These are phyloP conservation scores for Fraxinus paxiana DNA, from an alignment of 305 asterid genomes.

Conservation along the genomic window DNA sequence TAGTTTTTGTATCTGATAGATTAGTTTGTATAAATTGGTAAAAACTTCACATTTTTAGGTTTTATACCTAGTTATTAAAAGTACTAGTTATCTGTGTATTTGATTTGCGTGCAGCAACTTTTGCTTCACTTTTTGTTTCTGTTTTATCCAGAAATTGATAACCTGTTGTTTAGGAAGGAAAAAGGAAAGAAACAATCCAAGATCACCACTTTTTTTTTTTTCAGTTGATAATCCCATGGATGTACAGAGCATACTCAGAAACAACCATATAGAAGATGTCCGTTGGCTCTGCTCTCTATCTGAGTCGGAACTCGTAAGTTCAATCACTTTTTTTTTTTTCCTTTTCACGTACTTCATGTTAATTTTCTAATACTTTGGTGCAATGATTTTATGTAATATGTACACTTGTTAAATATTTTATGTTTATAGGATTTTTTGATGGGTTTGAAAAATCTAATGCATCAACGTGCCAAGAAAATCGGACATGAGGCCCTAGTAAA, in stretches of 20 bases:
- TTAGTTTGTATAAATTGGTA: neutral
- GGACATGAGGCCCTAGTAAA: slow-evolving; percentile 46
- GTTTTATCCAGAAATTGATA: neutral
- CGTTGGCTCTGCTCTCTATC: slow-evolving; percentile 68
- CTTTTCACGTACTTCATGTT: neutral
- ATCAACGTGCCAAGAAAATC: slow-evolving; percentile 51
- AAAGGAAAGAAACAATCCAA: neutral
- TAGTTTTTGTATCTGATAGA: neutral
- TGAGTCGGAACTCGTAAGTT: slow-evolving; percentile 57
- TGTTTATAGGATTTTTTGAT: slow-evolving; percentile 46
- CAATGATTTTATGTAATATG: neutral
- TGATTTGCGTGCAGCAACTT: neutral
- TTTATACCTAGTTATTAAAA: neutral
- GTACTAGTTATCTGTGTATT: neutral
- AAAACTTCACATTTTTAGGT: neutral
- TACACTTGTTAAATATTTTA: neutral
- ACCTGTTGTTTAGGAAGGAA: neutral
- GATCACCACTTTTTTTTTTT: neutral
- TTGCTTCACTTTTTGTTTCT: neutral
- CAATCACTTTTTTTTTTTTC: neutral
- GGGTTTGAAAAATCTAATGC: slow-evolving; percentile 46
- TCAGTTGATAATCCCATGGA: slow-evolving; percentile 17
- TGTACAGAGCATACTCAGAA: slow-evolving; percentile 14
- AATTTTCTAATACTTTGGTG: neutral
- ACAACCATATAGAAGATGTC: slow-evolving; percentile 54